A percentile compares a stretch with the other conserved stretches of the same genome.
Conservation (phyloP, 169 alveolate genomes). For the Eimeria praecox region DNA sequence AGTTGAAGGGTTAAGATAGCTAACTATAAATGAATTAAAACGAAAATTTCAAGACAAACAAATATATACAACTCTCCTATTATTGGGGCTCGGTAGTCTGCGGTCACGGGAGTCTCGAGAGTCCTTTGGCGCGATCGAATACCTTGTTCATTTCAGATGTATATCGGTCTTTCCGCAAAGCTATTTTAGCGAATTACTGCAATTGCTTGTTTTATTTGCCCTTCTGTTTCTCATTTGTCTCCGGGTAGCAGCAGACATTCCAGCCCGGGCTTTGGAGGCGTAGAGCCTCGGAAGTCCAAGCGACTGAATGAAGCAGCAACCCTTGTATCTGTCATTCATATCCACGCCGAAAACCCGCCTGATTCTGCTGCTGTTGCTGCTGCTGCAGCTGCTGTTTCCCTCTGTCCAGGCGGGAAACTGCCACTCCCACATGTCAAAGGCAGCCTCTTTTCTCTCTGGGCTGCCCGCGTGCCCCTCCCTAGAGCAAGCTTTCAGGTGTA, state of each 20-base stretch:
- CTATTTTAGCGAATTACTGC: background rate
- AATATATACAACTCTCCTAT: background rate
- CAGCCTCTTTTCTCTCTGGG: constrained; percentile 34
- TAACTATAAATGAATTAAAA: background rate
- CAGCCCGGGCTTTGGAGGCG: background rate
- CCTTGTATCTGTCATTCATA: background rate
- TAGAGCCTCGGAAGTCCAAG: background rate
- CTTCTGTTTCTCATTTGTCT: background rate
- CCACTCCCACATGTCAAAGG: constrained; percentile 35
- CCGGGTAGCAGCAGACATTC: background rate
- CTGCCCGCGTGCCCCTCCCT: constrained; percentile 22
- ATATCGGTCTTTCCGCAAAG: background rate
- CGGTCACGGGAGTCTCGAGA: background rate
- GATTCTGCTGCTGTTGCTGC: background rate
- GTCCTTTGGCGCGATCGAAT: background rate
- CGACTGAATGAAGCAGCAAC: background rate
- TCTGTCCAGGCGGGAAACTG: constrained; percentile 5
- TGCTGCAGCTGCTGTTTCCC: constrained; percentile 17
- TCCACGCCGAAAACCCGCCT: background rate
- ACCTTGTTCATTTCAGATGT: background rate
- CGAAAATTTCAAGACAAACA: background rate
- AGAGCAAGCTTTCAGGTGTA: background rate
- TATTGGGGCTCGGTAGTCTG: background rate
- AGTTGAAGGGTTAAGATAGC: background rate
- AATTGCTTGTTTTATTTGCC: background rate